Evolutionary conservation across 192 early-diverging fungal genomes (phyloP).

Genomic region (Coemansia sp.): DNA sequence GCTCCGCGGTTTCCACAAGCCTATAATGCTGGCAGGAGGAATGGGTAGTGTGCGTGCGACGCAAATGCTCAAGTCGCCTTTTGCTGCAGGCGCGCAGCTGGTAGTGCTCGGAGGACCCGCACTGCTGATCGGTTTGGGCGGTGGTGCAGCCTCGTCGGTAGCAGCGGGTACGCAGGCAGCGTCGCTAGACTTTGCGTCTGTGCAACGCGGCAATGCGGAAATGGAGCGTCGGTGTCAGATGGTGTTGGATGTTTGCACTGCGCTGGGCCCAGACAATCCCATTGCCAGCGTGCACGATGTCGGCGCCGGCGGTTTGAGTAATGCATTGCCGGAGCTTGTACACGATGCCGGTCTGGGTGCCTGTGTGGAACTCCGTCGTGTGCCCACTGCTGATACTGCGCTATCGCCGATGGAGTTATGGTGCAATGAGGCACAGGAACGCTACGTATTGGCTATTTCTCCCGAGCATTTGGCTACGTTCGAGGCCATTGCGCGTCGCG

Average conservation of each 20-base stretch:
- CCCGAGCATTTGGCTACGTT: conserved; percentile 69
- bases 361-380: conserved; percentile 83
- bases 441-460: conserved; percentile 93
- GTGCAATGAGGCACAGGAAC: conserved; percentile 99
- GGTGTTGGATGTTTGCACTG: conserved; percentile 93
- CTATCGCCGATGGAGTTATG: conserved; percentile 99
- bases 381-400: conserved; percentile 85
- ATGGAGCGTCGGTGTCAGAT: conserved; percentile 98
- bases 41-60: conserved; percentile 87
- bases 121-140: conserved; percentile 99
- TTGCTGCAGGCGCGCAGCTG: conserved; percentile 75
- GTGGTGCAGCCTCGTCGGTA: conserved; percentile 97
- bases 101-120: conserved; percentile 94
- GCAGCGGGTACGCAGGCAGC: conserved; percentile 81
- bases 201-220: conserved; percentile 99
- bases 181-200: conserved; percentile 94
- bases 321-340: conserved; percentile 97
- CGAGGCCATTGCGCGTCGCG: conserved; percentile 76
- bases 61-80: conserved; percentile 86
- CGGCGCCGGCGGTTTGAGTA: conserved; percentile 97
- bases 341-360: conserved; percentile 93
- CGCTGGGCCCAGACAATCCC: conserved; percentile 74
- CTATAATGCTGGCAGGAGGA: conserved; percentile 99
- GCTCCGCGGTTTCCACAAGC: conserved; percentile 97
- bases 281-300: conserved; percentile 98